These are phyloP conservation scores for Xerocomellus intermedius DNA, from an alignment of 768 basidiomycete species.

Conservation along the genomic window DNA sequence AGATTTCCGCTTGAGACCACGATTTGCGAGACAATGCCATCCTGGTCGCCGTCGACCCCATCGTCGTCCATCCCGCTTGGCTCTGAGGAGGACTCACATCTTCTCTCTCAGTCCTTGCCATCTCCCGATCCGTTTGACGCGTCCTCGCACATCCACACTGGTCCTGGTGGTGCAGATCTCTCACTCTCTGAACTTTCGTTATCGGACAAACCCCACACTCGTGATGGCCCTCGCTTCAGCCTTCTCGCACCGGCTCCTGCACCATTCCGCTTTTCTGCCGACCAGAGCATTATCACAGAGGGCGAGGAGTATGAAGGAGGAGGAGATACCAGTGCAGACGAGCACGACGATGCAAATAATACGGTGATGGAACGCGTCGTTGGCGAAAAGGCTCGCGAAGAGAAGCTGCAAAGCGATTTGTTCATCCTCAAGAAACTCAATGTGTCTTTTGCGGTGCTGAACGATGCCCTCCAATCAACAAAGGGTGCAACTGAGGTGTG, in stretches of 20 bases:
- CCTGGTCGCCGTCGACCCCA: conserved; percentile 32
- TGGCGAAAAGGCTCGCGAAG: conserved; percentile 51
- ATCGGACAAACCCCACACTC: conserved; percentile 31
- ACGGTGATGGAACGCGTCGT: conserved; percentile 26
- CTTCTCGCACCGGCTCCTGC: conserved; percentile 31
- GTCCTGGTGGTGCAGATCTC: conserved; percentile 48
- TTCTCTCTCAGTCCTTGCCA: conserved; percentile 49
- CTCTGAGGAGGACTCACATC: conserved; percentile 33
- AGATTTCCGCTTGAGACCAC: not conserved
- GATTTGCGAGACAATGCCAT: conserved; percentile 18
- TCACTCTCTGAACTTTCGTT: conserved; percentile 58
- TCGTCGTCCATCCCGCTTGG: conserved; percentile 27
- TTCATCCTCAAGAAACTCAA: conserved; percentile 74
- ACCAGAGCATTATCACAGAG: conserved; percentile 28
- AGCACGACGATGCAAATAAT: conserved; percentile 17
- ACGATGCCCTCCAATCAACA: conserved; percentile 62
- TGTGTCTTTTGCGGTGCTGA: conserved; percentile 62
- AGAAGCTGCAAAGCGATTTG: conserved; percentile 71
- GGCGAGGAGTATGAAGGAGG: conserved; percentile 22
- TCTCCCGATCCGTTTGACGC: conserved; percentile 32
- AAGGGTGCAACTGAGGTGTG: conserved; percentile 71
- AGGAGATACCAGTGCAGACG: conserved; percentile 7
- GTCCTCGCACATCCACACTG: conserved; percentile 35
- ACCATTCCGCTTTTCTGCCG: conserved; percentile 13
- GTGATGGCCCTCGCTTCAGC: conserved; percentile 34